Evolutionary conservation across 2,329 filamentous ascomycete genomes (phyloP).

Genomic region (Fragosphaeria purpurea): DNA sequence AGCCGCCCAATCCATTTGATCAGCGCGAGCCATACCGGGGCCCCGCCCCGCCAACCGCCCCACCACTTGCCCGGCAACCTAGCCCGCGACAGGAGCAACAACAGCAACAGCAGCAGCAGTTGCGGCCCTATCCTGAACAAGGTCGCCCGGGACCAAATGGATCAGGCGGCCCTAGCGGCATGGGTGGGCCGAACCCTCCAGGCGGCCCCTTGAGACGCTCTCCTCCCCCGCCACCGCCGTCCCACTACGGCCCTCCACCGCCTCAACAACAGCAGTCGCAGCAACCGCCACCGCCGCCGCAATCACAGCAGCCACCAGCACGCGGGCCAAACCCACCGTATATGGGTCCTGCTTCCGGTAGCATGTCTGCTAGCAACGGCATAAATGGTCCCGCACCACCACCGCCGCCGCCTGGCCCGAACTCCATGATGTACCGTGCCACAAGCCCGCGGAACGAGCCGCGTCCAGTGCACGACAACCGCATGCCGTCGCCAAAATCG

Average conservation of each 20-base stretch:
- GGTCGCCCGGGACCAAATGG: constrained; percentile 34
- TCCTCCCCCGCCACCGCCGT: constrained; percentile 41
- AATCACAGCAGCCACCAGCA: constrained; percentile 28
- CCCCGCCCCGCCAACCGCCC: constrained; percentile 33
- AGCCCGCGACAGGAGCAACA: constrained; percentile 60
- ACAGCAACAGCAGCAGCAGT: constrained; percentile 33
- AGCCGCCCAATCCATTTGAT: constrained; percentile 74
- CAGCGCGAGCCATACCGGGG: constrained; percentile 62
- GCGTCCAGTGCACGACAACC: constrained; percentile 70
- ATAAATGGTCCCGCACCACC: constrained; percentile 38
- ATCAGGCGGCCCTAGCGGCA: constrained; percentile 24
- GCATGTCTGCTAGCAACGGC: constrained; percentile 27
- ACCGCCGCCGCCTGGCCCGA: constrained; percentile 35
- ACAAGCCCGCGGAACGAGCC: constrained; percentile 80
- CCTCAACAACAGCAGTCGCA: constrained; percentile 44
- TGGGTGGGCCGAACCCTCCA: constrained; percentile 54
- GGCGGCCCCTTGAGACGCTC: constrained; percentile 36
- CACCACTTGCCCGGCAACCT: constrained; percentile 58
- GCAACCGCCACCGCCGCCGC: constrained; percentile 34
- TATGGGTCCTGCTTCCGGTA: constrained; percentile 38
- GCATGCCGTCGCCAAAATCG: constrained; percentile 84
- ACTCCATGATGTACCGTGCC: constrained; percentile 57
- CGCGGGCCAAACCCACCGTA: constrained; percentile 53
- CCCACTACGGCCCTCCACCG: constrained; percentile 45
- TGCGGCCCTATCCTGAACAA: constrained; percentile 59